Percentiles rank a stretch among this genome's conserved stretches.
phyloP scores from a whole-genome alignment of 176 grass and related monocot genomes.

The Rhynchospora breviuscula region DNA sequence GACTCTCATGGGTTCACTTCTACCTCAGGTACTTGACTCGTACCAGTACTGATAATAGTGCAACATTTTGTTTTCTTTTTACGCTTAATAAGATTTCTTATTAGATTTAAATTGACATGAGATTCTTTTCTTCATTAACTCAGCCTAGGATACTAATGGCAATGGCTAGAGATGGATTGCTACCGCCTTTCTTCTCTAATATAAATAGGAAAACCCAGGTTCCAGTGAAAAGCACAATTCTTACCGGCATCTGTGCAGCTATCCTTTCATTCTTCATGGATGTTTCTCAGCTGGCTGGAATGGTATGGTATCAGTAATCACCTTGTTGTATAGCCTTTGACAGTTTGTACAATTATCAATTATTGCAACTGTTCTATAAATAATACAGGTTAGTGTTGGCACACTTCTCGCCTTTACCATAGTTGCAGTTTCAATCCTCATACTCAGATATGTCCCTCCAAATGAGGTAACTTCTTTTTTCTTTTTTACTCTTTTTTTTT shows the following conservation, averaged over 20 bases:
- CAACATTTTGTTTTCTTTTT: background rate
- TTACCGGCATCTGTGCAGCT: constrained; percentile 66
- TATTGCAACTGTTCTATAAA: background rate
- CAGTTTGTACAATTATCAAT: background rate
- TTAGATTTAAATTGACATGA: background rate
- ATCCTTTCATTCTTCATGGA: constrained; percentile 82
- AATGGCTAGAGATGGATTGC: constrained; percentile 89
- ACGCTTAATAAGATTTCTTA: background rate
- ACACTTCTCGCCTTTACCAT: constrained; percentile 94
- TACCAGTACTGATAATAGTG: background rate
- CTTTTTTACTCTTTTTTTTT: background rate
- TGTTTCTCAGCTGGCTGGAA: constrained; percentile 96
- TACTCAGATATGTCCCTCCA: constrained; percentile 97
- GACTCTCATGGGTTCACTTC: constrained; percentile 90
- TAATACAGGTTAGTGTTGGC: constrained; percentile 90
- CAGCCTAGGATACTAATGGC: constrained; percentile 99
- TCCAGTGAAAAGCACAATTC: constrained; percentile 84
- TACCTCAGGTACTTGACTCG: constrained; percentile 65
- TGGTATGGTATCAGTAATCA: constrained; percentile 51
- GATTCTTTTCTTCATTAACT: constrained; percentile 3
- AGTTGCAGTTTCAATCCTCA: constrained; percentile 85
- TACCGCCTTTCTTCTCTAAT: constrained; percentile 87
- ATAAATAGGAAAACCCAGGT: constrained; percentile 78
- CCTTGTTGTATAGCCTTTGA: constrained; percentile 7
- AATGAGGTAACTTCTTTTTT: constrained; percentile 29